These are phyloP conservation scores for Xeromyces bisporus DNA, from an alignment of 495 filamentous ascomycete species.

Conservation along the genomic window DNA sequence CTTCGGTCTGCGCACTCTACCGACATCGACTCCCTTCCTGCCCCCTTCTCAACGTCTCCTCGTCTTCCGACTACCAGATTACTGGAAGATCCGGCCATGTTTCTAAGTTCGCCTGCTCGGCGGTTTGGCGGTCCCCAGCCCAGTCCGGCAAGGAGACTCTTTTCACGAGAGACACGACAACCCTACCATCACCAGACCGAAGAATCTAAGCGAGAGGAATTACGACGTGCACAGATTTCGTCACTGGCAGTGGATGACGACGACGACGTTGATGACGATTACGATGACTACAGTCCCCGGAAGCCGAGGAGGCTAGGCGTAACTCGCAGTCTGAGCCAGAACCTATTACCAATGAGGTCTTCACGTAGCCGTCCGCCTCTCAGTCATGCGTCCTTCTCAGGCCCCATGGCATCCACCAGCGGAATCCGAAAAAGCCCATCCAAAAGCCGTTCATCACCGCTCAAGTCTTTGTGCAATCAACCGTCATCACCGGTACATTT, in stretches of 20 bases:
- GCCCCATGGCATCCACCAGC: constrained; percentile 18
- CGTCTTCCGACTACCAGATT: constrained; percentile 19
- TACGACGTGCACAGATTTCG: constrained; percentile 18
- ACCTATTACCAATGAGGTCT: constrained; percentile 12
- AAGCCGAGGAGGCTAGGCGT: constrained; percentile 36
- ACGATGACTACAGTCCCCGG: constrained; percentile 24
- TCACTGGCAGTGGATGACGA: constrained; percentile 1
- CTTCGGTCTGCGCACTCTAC: constrained; percentile 17
- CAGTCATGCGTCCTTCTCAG: constrained; percentile 11
- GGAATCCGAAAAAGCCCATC: constrained; percentile 30
- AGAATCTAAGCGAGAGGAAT: constrained; percentile 38
- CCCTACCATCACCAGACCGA: constrained; percentile 43
- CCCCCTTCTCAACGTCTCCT: constrained; percentile 31
- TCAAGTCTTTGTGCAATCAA: constrained; percentile 17
- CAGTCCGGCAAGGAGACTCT: constrained; percentile 15
- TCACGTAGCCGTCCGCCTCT: constrained; percentile 11
- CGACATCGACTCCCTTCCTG: constrained; percentile 28
- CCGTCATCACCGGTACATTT: constrained; percentile 19
- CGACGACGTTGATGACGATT: constrained; percentile 25
- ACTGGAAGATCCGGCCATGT: constrained; percentile 37
- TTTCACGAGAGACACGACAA: constrained; percentile 22
- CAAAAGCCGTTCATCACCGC: constrained; percentile 25
- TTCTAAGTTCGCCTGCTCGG: constrained; percentile 36
- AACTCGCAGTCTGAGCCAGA: constrained; percentile 41
- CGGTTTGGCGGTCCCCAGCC: constrained; percentile 29